Conservation (phyloP, 495 filamentous ascomycete species). For the Aspergillus incahuasiensis region DNA sequence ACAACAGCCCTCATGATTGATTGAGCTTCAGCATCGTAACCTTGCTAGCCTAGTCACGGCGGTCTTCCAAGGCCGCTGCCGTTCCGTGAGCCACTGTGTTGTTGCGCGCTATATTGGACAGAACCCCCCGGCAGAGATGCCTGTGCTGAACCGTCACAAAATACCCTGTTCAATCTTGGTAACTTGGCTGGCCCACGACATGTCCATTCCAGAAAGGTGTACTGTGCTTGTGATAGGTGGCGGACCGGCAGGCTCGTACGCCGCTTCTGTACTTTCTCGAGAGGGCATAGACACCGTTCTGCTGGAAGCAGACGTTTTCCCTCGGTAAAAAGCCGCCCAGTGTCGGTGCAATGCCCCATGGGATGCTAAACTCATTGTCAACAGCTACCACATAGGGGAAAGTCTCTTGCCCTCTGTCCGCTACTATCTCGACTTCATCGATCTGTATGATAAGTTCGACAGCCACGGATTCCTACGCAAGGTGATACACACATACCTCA, state of each 20-base stretch:
- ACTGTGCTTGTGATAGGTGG: conserved; percentile 45
- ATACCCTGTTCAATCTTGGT: background rate
- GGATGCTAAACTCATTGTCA: background rate
- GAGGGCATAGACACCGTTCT: conserved; percentile 40
- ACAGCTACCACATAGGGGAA: conserved; percentile 27
- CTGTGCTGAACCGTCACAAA: background rate
- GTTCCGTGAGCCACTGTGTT: background rate
- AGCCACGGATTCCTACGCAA: conserved; percentile 43
- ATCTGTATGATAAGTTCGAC: conserved; percentile 38
- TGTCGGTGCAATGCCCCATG: too few relatives aligned
- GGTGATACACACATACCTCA: conserved; percentile 17
- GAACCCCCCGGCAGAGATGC: background rate
- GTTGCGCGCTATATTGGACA: background rate
- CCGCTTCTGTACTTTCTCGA: conserved; percentile 38
- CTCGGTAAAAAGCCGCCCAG: background rate
- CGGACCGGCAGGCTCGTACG: conserved; percentile 44
- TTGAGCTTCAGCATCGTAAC: background rate
- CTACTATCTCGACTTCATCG: conserved; percentile 46
- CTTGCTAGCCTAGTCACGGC: background rate
- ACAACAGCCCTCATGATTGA: background rate
- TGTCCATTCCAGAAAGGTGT: conserved; percentile 3
- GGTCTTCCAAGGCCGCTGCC: background rate
- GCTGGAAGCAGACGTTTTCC: conserved; percentile 20
- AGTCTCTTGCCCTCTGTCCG: conserved; percentile 48
- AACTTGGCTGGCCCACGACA: background rate